These are phyloP conservation scores for Aschersonia sp. DNA, from an alignment of 2,329 filamentous ascomycete genomes.

Conservation along the genomic window DNA sequence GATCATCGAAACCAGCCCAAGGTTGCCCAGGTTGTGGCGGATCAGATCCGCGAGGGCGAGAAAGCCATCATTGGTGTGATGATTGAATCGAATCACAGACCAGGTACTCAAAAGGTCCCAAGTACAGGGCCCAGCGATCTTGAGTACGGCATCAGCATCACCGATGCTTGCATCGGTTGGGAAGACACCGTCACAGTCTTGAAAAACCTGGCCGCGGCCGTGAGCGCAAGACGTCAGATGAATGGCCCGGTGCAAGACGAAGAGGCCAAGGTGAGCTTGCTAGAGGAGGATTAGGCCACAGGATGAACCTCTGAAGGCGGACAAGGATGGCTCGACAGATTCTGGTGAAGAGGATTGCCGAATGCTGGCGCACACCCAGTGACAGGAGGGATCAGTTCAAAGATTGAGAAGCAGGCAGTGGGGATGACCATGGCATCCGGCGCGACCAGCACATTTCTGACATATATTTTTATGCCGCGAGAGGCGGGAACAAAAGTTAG, in stretches of 20 bases:
- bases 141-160: constrained; percentile 86
- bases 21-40: constrained; percentile 49
- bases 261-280: constrained; percentile 24
- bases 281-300: constrained; percentile 36
- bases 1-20: constrained; percentile 95
- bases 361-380: no score
- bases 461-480: no score
- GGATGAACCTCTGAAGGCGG: no score
- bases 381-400: no score
- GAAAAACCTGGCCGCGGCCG: constrained; percentile 72
- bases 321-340: no score
- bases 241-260: constrained; percentile 21
- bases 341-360: no score
- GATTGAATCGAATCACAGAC: constrained; percentile 97
- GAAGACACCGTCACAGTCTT: constrained; percentile 68
- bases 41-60: constrained; percentile 80
- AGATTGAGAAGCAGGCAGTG: no score
- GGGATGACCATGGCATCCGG: no score
- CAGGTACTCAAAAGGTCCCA: constrained; percentile 78
- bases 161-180: constrained; percentile 93
- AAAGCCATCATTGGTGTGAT: constrained; percentile 87
- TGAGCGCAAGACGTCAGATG: constrained; percentile 55
- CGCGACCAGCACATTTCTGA: no score
- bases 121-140: constrained; percentile 63
- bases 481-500: no score